These are phyloP conservation scores for Pythium volutum DNA, from an alignment of 352 stramenopile genomes.

Conservation along the genomic window DNA sequence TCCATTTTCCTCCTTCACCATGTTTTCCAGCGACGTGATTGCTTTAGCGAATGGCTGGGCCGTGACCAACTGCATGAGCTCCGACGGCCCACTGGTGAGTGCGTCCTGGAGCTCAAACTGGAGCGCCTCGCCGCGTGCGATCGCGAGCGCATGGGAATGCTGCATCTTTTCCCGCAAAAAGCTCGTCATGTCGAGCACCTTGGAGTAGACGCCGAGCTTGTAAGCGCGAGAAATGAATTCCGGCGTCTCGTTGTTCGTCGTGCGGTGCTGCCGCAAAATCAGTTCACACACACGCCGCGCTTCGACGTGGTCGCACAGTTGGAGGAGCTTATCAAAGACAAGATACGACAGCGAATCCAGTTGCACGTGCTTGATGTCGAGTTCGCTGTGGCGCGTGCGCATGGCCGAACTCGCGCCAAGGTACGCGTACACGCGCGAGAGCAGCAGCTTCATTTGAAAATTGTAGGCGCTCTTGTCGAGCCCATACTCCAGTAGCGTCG, in stretches of 20 bases:
- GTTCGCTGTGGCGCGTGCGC: constrained; percentile 59
- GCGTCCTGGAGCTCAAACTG: constrained; percentile 59
- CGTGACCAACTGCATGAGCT: constrained; percentile 47
- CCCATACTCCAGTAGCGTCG: constrained; percentile 64
- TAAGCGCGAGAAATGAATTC: constrained; percentile 81
- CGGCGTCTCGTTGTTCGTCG: constrained; percentile 59
- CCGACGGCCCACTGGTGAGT: constrained; percentile 32
- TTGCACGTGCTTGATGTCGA: constrained; percentile 87
- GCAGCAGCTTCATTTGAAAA: constrained; percentile 89
- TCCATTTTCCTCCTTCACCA: constrained; percentile 22
- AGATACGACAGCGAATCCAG: constrained; percentile 83
- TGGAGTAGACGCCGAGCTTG: constrained; percentile 80
- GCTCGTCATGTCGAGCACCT: constrained; percentile 78
- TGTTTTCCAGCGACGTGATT: constrained; percentile 37
- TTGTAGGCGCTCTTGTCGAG: constrained; percentile 85
- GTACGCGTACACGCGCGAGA: constrained; percentile 76
- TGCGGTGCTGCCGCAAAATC: constrained; percentile 53
- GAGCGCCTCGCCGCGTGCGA: constrained; percentile 52
- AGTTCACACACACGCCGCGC: constrained; percentile 44
- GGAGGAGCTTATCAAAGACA: constrained; percentile 76
- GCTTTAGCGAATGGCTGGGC: constrained; percentile 40
- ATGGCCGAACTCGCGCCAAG: constrained; percentile 65
- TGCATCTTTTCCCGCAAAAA: constrained; percentile 77
- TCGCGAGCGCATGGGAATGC: constrained; percentile 69
- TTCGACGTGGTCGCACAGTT: constrained; percentile 56